These are phyloP conservation scores for Hypoxylon sp. DNA, from an alignment of 2,329 filamentous ascomycete genomes.

Conservation along the genomic window DNA sequence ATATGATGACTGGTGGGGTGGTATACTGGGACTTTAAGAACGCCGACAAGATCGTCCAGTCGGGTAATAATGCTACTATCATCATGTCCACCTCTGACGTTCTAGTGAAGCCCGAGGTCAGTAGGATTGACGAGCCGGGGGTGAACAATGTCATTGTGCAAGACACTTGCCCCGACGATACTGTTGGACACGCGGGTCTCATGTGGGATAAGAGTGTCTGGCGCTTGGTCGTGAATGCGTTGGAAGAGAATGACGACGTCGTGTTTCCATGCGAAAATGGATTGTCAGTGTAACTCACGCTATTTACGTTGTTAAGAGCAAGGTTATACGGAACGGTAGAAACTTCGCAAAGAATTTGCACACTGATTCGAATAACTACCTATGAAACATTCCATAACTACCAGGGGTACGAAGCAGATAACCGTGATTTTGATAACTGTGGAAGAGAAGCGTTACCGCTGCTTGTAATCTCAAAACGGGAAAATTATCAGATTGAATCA, in stretches of 20 bases:
- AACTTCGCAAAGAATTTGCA: too few species aligned
- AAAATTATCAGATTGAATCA: too few species aligned
- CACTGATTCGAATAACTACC: too few species aligned
- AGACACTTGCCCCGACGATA: slow-evolving; percentile 46
- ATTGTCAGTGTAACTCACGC: slow-evolving; percentile 26
- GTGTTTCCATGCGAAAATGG: slow-evolving; percentile 45
- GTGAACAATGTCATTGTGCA: slow-evolving; percentile 45
- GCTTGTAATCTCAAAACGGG: too few species aligned
- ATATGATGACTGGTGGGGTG: slow-evolving; percentile 44
- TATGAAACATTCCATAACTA: too few species aligned
- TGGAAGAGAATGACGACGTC: slow-evolving; percentile 46
- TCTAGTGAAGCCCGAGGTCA: slow-evolving; percentile 43
- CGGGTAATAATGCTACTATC: slow-evolving; percentile 46
- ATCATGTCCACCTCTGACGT: slow-evolving; percentile 44
- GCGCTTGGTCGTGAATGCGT: slow-evolving; percentile 46
- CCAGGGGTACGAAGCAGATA: too few species aligned
- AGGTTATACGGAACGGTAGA: too few species aligned
- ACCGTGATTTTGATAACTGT: too few species aligned
- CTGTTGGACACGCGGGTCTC: slow-evolving; percentile 45
- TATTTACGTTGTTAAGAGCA: too few species aligned
- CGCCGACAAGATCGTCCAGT: slow-evolving; percentile 41
- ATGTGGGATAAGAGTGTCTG: slow-evolving; percentile 47
- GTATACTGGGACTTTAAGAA: slow-evolving; percentile 40
- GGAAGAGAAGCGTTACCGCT: too few species aligned
- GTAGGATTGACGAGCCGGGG: slow-evolving; percentile 42